A percentile compares a stretch with the other conserved stretches of the same genome.
Evolutionary conservation across 2,329 filamentous ascomycete species (phyloP).

Genomic region (Colletotrichum theobromicola): DNA sequence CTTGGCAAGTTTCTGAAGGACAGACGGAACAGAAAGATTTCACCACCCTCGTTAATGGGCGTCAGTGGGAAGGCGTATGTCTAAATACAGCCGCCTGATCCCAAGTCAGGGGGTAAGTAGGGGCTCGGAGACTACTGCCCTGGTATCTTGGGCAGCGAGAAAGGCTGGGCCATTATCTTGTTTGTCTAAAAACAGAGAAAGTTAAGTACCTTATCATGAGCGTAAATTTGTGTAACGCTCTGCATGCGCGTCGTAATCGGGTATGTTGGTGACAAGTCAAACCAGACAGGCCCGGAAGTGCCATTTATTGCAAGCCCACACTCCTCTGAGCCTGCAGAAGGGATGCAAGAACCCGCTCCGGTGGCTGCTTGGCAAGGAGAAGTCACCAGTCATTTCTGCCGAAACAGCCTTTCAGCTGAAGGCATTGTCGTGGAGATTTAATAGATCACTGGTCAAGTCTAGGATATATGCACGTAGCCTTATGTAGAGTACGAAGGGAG

Average conservation of each 20-base stretch:
- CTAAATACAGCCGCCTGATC: too few relatives aligned
- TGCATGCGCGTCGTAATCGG: accelerated
- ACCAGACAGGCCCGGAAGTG: neutral
- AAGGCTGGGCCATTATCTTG: neutral
- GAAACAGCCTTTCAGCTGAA: neutral
- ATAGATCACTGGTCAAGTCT: accelerated
- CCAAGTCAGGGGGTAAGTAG: too few relatives aligned
- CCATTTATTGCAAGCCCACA: accelerated
- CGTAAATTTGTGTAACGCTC: neutral
- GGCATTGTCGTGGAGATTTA: accelerated
- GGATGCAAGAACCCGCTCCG: neutral
- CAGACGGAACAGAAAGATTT: too few relatives aligned
- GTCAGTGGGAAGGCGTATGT: too few relatives aligned
- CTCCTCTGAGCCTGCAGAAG: neutral
- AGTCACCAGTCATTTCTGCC: neutral
- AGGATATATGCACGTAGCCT: neutral
- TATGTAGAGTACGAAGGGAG: neutral
- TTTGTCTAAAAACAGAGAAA: neutral
- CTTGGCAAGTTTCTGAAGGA: too few relatives aligned
- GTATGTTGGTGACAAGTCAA: neutral
- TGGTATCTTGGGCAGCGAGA: accelerated
- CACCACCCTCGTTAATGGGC: too few relatives aligned
- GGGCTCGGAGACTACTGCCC: too few relatives aligned
- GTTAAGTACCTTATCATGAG: too few relatives aligned
- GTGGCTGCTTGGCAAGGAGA: neutral